A percentile compares a stretch with the other conserved stretches of the same genome.
phyloP scores from a whole-genome alignment of 345 rosid genomes.

The Brassica rapa region DNA sequence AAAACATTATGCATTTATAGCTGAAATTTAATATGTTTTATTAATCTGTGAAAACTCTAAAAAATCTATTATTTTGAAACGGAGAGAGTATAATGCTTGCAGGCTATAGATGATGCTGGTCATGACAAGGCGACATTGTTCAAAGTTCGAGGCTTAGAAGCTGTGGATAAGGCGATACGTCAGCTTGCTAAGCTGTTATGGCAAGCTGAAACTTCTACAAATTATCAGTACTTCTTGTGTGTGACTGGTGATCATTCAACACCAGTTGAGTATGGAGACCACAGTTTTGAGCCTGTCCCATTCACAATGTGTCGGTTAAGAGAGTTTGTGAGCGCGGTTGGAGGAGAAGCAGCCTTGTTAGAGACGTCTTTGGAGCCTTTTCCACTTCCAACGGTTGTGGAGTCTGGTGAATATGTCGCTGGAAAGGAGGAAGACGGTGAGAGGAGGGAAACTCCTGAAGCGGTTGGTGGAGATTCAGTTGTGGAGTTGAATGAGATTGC shows the following conservation, averaged over 20 bases:
- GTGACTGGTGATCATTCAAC: constrained; percentile 97
- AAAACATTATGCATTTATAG: too few species aligned
- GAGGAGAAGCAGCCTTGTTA: constrained; percentile 62
- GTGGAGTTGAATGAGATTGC: constrained; percentile 70
- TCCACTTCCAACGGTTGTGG: constrained; percentile 64
- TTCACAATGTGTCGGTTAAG: constrained; percentile 66
- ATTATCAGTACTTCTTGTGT: constrained; percentile 70
- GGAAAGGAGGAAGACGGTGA: not conserved
- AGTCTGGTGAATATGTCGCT: constrained; percentile 45
- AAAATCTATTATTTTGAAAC: too few species aligned
- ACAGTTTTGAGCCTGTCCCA: constrained; percentile 98
- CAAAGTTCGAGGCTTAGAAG: constrained; percentile 81
- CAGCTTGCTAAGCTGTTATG: constrained; percentile 85
- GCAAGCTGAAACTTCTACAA: constrained; percentile 66
- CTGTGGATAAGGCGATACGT: constrained; percentile 77
- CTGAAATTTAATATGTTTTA: too few species aligned
- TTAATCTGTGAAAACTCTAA: too few species aligned
- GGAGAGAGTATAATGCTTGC: constrained; percentile 28
- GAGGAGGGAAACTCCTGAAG: constrained; percentile 2
- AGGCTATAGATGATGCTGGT: constrained; percentile 98
- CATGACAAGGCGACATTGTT: constrained; percentile 88
- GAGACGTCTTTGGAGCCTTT: constrained; percentile 75
- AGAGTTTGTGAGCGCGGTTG: constrained; percentile 70
- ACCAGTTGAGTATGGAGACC: constrained; percentile 95
- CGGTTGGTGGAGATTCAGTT: constrained; percentile 76